Evolutionary conservation across 805 yeast genomes (phyloP).

Genomic region (Wickerhamiella sergipiensis): DNA sequence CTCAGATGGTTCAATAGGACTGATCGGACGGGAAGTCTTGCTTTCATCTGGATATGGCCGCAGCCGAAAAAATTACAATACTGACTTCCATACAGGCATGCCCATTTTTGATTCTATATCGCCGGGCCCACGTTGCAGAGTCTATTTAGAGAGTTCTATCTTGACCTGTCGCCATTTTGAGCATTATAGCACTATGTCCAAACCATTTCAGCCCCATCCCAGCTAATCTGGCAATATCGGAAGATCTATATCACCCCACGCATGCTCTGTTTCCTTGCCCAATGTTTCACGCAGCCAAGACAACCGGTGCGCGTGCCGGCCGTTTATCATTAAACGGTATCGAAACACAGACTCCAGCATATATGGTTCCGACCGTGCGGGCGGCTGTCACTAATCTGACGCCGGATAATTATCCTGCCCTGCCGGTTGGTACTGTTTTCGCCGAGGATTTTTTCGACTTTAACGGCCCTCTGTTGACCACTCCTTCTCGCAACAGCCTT

Average conservation of each 20-base stretch:
- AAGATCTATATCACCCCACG: not conserved
- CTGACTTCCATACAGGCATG: too few species aligned
- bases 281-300: conserved; percentile 13
- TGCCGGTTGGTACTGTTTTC: conserved; percentile 20
- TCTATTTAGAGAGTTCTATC: too few species aligned
- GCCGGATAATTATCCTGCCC: conserved; percentile 25
- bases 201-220: too few species aligned
- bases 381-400: conserved; percentile 32
- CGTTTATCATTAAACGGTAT: conserved; percentile 9
- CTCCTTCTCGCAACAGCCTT: conserved; percentile 12
- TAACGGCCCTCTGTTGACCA: conserved; percentile 13
- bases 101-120: too few species aligned
- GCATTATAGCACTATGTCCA: too few species aligned
- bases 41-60: conserved; percentile 1
- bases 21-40: conserved; percentile 1
- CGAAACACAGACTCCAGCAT: conserved; percentile 22
- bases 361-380: conserved; percentile 26
- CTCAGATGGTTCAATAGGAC: conserved; percentile 1
- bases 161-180: too few species aligned
- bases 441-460: conserved; percentile 28
- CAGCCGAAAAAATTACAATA: too few species aligned
- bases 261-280: not conserved
- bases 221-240: too few species aligned
- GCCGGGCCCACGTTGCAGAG: too few species aligned
- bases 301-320: conserved; percentile 19